Percentiles rank a stretch among this genome's conserved stretches.
Evolutionary conservation across 768 basidiomycete species (phyloP).

Genomic region (Mycena belliarum): DNA sequence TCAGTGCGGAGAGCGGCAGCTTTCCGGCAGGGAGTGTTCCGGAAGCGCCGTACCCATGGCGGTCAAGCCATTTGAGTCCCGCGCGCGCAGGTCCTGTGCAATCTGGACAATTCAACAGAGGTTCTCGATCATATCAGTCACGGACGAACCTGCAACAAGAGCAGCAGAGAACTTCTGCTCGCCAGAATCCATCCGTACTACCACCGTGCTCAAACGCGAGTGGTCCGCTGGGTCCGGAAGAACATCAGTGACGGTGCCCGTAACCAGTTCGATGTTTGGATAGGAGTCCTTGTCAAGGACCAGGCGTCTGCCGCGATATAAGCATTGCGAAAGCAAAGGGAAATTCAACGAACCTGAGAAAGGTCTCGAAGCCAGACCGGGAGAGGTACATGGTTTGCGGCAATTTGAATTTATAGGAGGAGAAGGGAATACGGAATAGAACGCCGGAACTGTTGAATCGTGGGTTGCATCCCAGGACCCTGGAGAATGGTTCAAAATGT

Average conservation of each 20-base stretch:
- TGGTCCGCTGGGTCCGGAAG: conserved; percentile 15
- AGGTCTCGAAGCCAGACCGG: conserved; percentile 30
- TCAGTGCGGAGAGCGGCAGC: conserved; percentile 20
- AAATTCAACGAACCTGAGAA: conserved; percentile 21
- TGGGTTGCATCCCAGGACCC: background rate
- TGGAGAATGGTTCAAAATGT: background rate
- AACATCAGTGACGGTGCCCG: conserved; percentile 32
- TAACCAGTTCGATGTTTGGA: conserved; percentile 26
- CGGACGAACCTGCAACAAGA: conserved; percentile 25
- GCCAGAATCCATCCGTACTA: conserved; percentile 18
- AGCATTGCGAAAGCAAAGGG: background rate
- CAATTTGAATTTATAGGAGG: conserved; percentile 9
- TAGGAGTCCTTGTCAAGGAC: conserved; percentile 21
- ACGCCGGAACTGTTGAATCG: conserved; percentile 18
- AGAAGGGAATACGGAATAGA: conserved; percentile 9
- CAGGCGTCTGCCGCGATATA: conserved; percentile 22
- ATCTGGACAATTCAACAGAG: conserved; percentile 22
- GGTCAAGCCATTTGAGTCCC: conserved; percentile 29
- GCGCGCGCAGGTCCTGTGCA: conserved; percentile 31
- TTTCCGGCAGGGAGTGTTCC: background rate
- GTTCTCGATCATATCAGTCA: background rate
- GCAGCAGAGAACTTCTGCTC: conserved; percentile 12
- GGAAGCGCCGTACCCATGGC: conserved; percentile 21
- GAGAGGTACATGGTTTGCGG: conserved; percentile 24
- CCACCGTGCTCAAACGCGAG: conserved; percentile 19